Evolutionary conservation across 23 red algal genomes (phyloP).

Genomic region (Agarophyton chilense): DNA sequence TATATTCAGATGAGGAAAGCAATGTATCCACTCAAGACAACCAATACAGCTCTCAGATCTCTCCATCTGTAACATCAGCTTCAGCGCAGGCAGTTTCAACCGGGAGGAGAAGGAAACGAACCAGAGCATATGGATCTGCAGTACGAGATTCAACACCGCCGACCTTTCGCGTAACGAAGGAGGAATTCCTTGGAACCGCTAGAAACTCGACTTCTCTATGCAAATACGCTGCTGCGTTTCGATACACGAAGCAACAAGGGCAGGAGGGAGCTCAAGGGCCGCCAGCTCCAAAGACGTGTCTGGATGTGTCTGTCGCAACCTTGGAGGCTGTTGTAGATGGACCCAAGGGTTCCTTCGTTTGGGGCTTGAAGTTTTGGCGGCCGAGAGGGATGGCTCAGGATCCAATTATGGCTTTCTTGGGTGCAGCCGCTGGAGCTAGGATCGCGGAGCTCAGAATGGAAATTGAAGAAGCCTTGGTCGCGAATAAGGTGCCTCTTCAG

Average conservation of each 20-base stretch:
- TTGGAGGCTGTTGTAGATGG: constrained; percentile 81
- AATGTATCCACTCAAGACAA: not conserved
- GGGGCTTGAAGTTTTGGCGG: constrained; percentile 75
- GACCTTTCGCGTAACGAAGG: constrained; percentile 43
- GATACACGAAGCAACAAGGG: constrained; percentile 13
- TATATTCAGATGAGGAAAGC: constrained; percentile 1
- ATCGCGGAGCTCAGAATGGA: constrained; percentile 78
- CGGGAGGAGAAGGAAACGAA: not conserved
- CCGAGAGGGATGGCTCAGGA: constrained; percentile 70
- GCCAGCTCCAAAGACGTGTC: not conserved
- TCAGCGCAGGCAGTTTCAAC: not conserved
- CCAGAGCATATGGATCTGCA: not conserved
- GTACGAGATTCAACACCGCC: constrained; percentile 26
- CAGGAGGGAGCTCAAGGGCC: not conserved
- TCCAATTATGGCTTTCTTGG: constrained; percentile 77
- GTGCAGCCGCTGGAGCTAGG: constrained; percentile 64
- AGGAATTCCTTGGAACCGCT: constrained; percentile 44
- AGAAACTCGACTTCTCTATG: not conserved
- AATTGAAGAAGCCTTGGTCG: constrained; percentile 58
- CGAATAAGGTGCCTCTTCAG: constrained; percentile 69
- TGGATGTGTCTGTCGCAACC: constrained; percentile 71
- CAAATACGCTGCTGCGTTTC: constrained; percentile 56
- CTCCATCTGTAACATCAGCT: not conserved
- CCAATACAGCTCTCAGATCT: not conserved
- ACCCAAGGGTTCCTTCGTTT: constrained; percentile 72